phyloP scores from a whole-genome alignment of 176 grass and related monocot genomes.

The Otatea glauca region DNA sequence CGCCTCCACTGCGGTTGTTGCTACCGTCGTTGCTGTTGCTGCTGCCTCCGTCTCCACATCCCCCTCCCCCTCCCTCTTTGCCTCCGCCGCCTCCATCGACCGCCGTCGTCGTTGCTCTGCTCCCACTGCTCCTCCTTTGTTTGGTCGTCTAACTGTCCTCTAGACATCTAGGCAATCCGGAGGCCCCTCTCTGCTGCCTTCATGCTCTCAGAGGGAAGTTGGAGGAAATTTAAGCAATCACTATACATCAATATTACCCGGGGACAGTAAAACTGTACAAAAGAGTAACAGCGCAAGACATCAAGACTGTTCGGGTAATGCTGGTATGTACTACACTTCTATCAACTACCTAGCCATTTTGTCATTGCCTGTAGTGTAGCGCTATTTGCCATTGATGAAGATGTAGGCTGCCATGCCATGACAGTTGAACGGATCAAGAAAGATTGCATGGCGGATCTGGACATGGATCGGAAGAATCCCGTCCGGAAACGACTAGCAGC shows the following conservation, averaged over 20 bases:
- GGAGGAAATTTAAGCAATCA: constrained; percentile 13
- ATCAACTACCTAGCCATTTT: neutral
- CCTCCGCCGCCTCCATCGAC: no score
- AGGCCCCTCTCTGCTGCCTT: neutral
- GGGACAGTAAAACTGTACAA: neutral
- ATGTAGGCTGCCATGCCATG: constrained; percentile 8
- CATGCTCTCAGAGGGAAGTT: constrained; percentile 2
- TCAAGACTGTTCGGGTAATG: neutral
- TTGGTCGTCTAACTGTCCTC: no score
- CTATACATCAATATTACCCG: neutral
- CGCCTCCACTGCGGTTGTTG: no score
- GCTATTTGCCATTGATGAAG: neutral
- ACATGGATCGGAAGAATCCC: neutral
- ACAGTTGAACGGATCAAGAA: constrained; percentile 36
- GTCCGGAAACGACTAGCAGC: constrained; percentile 32
- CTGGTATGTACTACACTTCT: constrained; percentile 13
- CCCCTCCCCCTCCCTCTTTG: no score
- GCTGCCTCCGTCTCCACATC: no score
- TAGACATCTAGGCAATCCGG: no score
- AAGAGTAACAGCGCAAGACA: neutral
- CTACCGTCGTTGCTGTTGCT: no score
- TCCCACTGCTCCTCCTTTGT: no score
- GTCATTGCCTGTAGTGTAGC: constrained; percentile 17
- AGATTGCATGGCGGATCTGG: constrained; percentile 14
- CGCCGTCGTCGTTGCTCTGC: no score